Base-by-base conservation (phyloP, 257 asterid species). In the Solanum microdontum region DNA sequence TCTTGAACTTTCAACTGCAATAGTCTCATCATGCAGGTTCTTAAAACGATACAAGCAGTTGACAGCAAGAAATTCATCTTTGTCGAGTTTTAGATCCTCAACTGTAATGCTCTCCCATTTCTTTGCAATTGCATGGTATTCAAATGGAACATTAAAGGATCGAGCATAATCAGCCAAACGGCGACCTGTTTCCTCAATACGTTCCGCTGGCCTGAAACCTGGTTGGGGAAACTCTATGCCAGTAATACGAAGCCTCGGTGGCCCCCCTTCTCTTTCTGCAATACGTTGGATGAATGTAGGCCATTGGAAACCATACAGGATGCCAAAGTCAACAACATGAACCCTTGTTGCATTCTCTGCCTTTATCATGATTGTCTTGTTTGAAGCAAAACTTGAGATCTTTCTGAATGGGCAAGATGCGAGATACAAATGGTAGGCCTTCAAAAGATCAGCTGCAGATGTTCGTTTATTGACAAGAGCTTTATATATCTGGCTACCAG, bases 201-300 rank as follows among this genome's bases (percentile, higher is more conserved):
- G 91, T 75, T 93, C 94, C 1, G 97, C 93, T 2, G 98, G 98
- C 21, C 94, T 90, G 87, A 93, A 93, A 24, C 98, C 98, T 1
- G 97, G 93, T 80, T 92, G 94, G 5, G 98, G 97, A 51, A 95
- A 93, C 80, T 95, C 98, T 30, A 95, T 91, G 39, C 97, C 97
- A 0, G 97, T 95, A 6, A 95, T 94, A 8, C 93, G 91, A 45
- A 95, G 91, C 92, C 77, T 90, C 1, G 98, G 97, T 6, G 96
- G 95, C 0, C 96, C 98, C 21, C 96, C 94, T 39, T 89, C 77
- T 87, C 97, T 91, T 2, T 5, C 69, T 5, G 94, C 85, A 85
- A 94, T 45, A 13, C 91, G 93, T 48, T 92, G 94, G 28, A 95
- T 88, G 60, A 95, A 80, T 14, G 91, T 90, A 4, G 96, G 95